Evolutionary conservation across 257 asterid genomes (phyloP).

Genomic region (Nicotiana noctiflora): DNA sequence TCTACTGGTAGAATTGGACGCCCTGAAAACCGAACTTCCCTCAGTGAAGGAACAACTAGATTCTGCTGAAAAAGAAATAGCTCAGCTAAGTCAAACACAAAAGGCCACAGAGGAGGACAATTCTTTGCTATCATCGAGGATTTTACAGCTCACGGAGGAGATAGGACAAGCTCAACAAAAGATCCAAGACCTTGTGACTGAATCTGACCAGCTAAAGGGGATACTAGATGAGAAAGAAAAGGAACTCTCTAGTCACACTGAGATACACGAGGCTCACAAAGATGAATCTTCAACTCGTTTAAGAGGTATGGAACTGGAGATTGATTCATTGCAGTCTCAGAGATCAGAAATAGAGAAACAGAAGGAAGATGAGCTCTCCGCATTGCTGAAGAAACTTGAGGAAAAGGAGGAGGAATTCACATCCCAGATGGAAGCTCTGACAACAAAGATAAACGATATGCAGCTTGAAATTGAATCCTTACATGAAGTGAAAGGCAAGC

Average conservation of each 20-base stretch:
- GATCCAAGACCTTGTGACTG: conserved; percentile 35
- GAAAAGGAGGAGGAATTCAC: conserved; percentile 45
- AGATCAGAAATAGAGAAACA: conserved; percentile 57
- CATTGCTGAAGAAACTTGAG: conserved; percentile 45
- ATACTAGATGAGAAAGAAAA: conserved; percentile 51
- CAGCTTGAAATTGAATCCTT: conserved; percentile 50
- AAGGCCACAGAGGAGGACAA: conserved; percentile 35
- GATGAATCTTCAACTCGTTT: conserved; percentile 42
- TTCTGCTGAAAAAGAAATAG: conserved; percentile 36
- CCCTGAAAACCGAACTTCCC: conserved; percentile 30
- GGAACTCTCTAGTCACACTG: conserved; percentile 51
- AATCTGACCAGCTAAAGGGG: conserved; percentile 31
- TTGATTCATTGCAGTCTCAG: conserved; percentile 44
- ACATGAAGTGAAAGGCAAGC: conserved; percentile 32
- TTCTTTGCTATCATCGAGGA: conserved; percentile 24
- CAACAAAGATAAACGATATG: conserved; percentile 30
- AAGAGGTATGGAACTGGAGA: conserved; percentile 66
- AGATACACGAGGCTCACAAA: conserved; percentile 67
- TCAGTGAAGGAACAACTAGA: conserved; percentile 28
- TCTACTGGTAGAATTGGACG: conserved; percentile 35
- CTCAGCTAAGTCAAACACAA: conserved; percentile 32
- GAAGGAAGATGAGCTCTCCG: conserved; percentile 52
- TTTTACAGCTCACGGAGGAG: conserved; percentile 33
- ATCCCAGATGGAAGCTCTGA: conserved; percentile 43
- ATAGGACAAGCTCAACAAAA: conserved; percentile 31